These are phyloP conservation scores for Lolium rigidum DNA, from an alignment of 176 grass and related monocot species.

Conservation along the genomic window DNA sequence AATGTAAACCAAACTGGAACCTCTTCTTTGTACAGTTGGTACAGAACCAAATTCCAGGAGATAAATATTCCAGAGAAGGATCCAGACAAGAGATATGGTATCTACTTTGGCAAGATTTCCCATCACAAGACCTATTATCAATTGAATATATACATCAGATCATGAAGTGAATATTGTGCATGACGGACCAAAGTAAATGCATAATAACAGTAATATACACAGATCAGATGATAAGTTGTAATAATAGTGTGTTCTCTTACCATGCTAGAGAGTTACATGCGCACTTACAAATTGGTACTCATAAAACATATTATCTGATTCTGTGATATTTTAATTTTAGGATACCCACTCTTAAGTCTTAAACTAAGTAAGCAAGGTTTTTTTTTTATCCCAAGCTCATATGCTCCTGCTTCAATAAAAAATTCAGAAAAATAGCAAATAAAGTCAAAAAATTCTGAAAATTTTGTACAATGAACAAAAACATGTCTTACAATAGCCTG, in stretches of 20 bases:
- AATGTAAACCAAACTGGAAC: conserved; percentile 67
- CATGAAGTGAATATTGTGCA: conserved; percentile 47
- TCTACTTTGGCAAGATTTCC: conserved; percentile 70
- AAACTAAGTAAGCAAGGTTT: neutral
- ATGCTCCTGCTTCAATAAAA: no score
- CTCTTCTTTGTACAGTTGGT: conserved; percentile 66
- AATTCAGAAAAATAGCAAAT: no score
- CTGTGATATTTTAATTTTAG: neutral
- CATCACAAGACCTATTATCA: conserved; percentile 65
- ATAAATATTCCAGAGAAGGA: conserved; percentile 35
- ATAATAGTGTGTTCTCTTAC: conserved; percentile 33
- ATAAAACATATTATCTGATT: neutral
- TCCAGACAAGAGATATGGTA: conserved; percentile 83
- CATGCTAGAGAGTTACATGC: conserved; percentile 24
- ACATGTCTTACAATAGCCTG: no score
- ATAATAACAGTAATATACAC: conserved; percentile 38
- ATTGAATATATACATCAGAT: conserved; percentile 2
- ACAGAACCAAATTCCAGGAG: conserved; percentile 71
- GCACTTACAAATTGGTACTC: neutral
- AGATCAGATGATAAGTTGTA: conserved; percentile 22
- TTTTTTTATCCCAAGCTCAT: neutral
- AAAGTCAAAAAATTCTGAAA: no score
- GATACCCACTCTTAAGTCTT: neutral
- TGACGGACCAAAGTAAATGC: conserved; percentile 55
- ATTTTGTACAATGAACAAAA: no score